phyloP scores from a whole-genome alignment of 163 green algal genomes.

The Scenedesmus sp. region DNA sequence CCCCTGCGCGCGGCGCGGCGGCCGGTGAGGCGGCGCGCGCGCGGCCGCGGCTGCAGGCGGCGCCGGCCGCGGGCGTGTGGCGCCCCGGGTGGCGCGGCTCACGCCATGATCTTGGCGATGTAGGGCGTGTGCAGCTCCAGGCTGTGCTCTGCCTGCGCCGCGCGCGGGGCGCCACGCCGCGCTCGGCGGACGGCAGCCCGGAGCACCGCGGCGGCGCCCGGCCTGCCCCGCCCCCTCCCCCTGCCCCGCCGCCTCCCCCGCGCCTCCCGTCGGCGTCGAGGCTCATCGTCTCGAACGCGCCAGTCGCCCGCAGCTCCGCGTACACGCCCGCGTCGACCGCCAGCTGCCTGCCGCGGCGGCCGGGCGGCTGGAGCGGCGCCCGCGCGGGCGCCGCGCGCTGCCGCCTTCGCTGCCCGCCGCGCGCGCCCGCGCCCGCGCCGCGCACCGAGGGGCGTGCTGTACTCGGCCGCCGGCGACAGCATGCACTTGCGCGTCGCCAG shows the following conservation, averaged over 20 bases:
- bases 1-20: slow-evolving; percentile 26
- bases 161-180: no score
- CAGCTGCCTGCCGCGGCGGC: slow-evolving; percentile 57
- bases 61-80: background rate
- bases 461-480: slow-evolving; percentile 70
- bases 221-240: background rate
- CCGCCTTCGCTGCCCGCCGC: no score
- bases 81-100: background rate
- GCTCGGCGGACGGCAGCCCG: no score
- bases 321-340: slow-evolving; percentile 77
- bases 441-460: slow-evolving; percentile 87
- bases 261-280: slow-evolving; percentile 78
- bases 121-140: slow-evolving; percentile 97
- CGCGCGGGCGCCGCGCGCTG: no score
- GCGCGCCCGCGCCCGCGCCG: no score
- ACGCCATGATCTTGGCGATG: slow-evolving; percentile 71
- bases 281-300: slow-evolving; percentile 84
- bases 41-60: background rate
- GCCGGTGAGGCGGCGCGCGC: background rate
- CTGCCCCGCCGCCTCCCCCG: background rate
- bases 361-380: no score
- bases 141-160: slow-evolving; percentile 92
- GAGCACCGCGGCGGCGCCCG: no score
- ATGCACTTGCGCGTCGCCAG: slow-evolving; percentile 81
- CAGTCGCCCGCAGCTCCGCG: slow-evolving; percentile 72